phyloP scores from a whole-genome alignment of 192 early-diverging fungal species.

The Podila minutissima region DNA sequence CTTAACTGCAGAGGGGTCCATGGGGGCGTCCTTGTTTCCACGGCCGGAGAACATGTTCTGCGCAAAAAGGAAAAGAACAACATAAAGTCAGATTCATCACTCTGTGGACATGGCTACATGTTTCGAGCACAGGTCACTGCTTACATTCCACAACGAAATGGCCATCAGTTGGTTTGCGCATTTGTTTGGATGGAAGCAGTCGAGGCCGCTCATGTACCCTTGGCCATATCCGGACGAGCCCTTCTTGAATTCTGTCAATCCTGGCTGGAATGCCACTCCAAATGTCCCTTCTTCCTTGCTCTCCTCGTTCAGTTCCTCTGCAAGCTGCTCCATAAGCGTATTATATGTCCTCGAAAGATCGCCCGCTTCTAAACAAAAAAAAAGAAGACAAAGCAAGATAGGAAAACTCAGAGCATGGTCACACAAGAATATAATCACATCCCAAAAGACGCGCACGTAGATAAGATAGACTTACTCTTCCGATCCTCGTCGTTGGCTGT shows the following conservation, averaged over 20 bases:
- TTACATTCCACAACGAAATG: slow-evolving; percentile 62
- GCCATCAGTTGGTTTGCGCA: slow-evolving; percentile 67
- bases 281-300: slow-evolving; percentile 30
- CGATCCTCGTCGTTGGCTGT: slow-evolving; percentile 49
- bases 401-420: neutral
- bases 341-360: slow-evolving; percentile 31
- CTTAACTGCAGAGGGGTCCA: slow-evolving; percentile 41
- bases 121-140: neutral
- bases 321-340: slow-evolving; percentile 27
- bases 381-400: neutral
- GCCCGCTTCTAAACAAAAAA: slow-evolving; percentile 23
- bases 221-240: slow-evolving; percentile 54
- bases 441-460: neutral
- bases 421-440: neutral
- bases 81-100: neutral
- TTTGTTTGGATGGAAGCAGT: slow-evolving; percentile 67
- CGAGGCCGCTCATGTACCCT: slow-evolving; percentile 60
- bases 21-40: slow-evolving; percentile 37
- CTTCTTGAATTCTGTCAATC: slow-evolving; percentile 54
- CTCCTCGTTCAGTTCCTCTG: slow-evolving; percentile 37
- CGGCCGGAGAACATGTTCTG: slow-evolving; percentile 60
- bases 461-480: slow-evolving; percentile 36
- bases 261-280: slow-evolving; percentile 57
- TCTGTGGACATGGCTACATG: neutral
- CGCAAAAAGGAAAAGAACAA: neutral